Base-by-base conservation (phyloP, 495 filamentous ascomycete species). In the Cetradonia linearis region DNA sequence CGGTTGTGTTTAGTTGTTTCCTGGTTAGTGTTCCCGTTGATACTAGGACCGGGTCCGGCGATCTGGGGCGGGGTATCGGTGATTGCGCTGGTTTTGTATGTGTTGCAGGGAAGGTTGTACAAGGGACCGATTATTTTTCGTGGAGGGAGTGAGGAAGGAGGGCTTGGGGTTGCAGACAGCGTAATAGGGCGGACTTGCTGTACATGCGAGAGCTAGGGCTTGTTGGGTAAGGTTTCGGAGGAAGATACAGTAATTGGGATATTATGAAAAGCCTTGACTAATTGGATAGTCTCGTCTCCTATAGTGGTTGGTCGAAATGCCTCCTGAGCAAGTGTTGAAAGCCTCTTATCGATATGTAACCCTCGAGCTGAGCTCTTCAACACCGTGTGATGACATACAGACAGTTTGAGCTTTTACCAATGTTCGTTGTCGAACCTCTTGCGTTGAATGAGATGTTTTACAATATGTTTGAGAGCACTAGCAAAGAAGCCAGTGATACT, bases 1-100 rank as follows among this genome's bases (percentile, higher is more conserved):
- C 60, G 6, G 28, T 44, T 5, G 67, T 72, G n/a, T 71, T 73
- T 38, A 67, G 69, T 59, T 62, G 60, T 23, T 73, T 72, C 60
- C 71, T 71, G 5, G 63, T 62, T n/a, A 30, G 40, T 6, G 66
- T 62, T 23, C 64, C 65, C 2, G 65, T 69, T 11, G 59, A 46
- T 34, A 34, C 55, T 11, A 55, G 20, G 13, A 54, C 38, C 13
- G 67, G 62, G 67, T 13, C 58, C 64, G 0, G 61, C 68, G 11
- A 65, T 70, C 54, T 72, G 42, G 66, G 68, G 55, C 0, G 64
- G 48, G 1, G 68, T 71, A 6, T 66, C 72, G 23, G 20, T 64
- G 1, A 27, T 70, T 2, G 61, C 68, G 18, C 53, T 62, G 1
- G 58, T 63, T 5, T 55, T 68, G 1, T 74, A 72, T 57, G 30